Conservation (phyloP, 2,329 filamentous ascomycete genomes). For the Amphichorda felina region DNA sequence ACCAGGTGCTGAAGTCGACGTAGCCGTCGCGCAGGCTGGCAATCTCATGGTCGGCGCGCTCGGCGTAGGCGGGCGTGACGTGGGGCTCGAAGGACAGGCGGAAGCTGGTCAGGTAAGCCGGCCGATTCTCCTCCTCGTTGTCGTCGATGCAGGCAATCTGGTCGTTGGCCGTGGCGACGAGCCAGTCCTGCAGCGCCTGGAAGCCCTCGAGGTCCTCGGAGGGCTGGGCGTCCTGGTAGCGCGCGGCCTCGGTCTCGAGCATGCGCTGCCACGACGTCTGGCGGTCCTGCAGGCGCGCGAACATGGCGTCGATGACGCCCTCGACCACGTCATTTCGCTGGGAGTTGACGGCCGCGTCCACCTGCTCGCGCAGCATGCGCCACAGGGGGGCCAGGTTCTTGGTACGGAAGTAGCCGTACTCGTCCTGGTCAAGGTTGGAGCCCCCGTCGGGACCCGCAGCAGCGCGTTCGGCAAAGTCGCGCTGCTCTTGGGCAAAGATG, state of each 20-base stretch:
- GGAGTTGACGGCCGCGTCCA: constrained; percentile 73
- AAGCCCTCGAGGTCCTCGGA: constrained; percentile 46
- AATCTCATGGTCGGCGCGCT: constrained; percentile 62
- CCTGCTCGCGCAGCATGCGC: constrained; percentile 93
- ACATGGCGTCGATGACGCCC: constrained; percentile 94
- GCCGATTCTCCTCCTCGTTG: constrained; percentile 60
- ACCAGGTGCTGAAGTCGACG: constrained; percentile 89
- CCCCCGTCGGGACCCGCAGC: constrained; percentile 25
- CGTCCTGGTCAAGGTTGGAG: constrained; percentile 70
- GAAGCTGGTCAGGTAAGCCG: constrained; percentile 81
- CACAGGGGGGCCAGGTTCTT: constrained; percentile 90
- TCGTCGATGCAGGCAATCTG: constrained; percentile 98
- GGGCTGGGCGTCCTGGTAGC: constrained; percentile 49
- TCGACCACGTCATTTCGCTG: constrained; percentile 83
- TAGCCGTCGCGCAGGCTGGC: constrained; percentile 76
- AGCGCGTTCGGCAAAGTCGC: constrained; percentile 67
- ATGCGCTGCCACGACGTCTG: constrained; percentile 82
- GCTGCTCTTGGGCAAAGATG: constrained; percentile 73
- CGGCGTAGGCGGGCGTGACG: constrained; percentile 69
- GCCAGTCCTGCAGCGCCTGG: constrained; percentile 86
- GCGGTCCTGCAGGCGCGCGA: constrained; percentile 68
- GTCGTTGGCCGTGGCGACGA: constrained; percentile 93
- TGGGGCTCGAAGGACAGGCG: constrained; percentile 70
- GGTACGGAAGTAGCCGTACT: constrained; percentile 84
- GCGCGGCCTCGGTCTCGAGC: constrained; percentile 72